These are phyloP conservation scores for Umbelopsis sp. DNA, from an alignment of 192 early-diverging fungal species.

Conservation along the genomic window DNA sequence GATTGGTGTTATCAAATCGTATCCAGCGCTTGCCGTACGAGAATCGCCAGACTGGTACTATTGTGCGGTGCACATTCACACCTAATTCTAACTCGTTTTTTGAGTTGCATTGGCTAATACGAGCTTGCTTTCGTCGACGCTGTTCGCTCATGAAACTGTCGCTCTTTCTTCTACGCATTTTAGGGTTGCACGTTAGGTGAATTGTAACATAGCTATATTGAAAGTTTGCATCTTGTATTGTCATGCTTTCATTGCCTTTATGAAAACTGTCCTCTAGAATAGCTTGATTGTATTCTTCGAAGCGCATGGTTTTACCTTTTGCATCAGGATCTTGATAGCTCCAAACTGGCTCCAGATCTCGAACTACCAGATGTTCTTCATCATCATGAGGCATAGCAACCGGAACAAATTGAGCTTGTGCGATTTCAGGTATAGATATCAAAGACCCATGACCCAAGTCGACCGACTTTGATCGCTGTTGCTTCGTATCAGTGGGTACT, in stretches of 20 bases:
- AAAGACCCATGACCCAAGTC: not conserved
- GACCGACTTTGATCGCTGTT: not conserved
- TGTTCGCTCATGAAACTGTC: slow-evolving; percentile 15
- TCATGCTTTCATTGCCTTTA: slow-evolving; percentile 14
- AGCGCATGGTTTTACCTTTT: slow-evolving; percentile 5
- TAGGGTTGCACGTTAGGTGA: not conserved
- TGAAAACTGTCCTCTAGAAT: slow-evolving; percentile 7
- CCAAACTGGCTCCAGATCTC: slow-evolving; percentile 12
- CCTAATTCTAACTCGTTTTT: slow-evolving; percentile 12
- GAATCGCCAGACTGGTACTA: slow-evolving; percentile 36
- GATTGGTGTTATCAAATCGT: slow-evolving; percentile 35
- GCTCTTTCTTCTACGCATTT: slow-evolving; percentile 19
- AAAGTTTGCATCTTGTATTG: slow-evolving; percentile 16
- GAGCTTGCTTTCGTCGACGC: slow-evolving; percentile 15
- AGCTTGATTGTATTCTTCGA: slow-evolving; percentile 19
- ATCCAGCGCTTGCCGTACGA: slow-evolving; percentile 37
- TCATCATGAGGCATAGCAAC: not conserved
- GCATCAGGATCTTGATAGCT: slow-evolving; percentile 2
- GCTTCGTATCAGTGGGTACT: not conserved
- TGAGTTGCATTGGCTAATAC: slow-evolving; percentile 4
- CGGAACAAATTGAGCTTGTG: slow-evolving; percentile 9
- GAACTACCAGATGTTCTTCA: slow-evolving; percentile 5
- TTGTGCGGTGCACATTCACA: slow-evolving; percentile 26
- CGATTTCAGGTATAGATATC: slow-evolving; percentile 7
- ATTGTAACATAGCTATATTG: slow-evolving; percentile 19